These are phyloP conservation scores for Ustilago esculenta DNA, from an alignment of 1,284 basidiomycete genomes.

Conservation along the genomic window DNA sequence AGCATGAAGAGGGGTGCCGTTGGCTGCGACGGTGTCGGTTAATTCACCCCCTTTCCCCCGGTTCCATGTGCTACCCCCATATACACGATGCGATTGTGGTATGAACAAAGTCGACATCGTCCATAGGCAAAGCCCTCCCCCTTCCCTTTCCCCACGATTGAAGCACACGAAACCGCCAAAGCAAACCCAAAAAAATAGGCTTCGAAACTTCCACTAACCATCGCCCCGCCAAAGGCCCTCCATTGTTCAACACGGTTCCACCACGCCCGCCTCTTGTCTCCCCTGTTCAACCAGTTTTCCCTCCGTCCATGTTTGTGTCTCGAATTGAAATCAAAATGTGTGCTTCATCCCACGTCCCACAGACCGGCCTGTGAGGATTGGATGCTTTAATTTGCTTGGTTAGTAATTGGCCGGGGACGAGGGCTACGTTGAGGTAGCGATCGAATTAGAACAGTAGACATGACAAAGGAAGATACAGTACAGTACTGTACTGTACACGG, in stretches of 20 bases:
- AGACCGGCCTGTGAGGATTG: neutral
- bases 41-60: too few species aligned
- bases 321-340: neutral
- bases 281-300: slow-evolving; percentile 16
- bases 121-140: too few species aligned
- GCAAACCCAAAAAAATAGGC: slow-evolving; percentile 2
- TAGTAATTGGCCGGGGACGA: too few species aligned
- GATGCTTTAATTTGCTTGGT: too few species aligned
- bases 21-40: slow-evolving; percentile 59
- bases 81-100: too few species aligned
- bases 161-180: slow-evolving; percentile 6
- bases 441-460: neutral
- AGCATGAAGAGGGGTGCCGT: slow-evolving; percentile 49
- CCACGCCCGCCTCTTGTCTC: neutral
- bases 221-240: too few species aligned
- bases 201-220: too few species aligned
- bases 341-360: slow-evolving; percentile 4
- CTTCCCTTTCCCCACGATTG: too few species aligned
- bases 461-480: neutral
- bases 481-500: too few species aligned
- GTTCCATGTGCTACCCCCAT: too few species aligned
- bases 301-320: neutral
- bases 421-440: slow-evolving; percentile 14
- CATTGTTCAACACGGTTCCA: slow-evolving; percentile 6
- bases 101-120: too few species aligned